phyloP scores from a whole-genome alignment of 768 basidiomycete genomes.

The Lyophyllum atratum region DNA sequence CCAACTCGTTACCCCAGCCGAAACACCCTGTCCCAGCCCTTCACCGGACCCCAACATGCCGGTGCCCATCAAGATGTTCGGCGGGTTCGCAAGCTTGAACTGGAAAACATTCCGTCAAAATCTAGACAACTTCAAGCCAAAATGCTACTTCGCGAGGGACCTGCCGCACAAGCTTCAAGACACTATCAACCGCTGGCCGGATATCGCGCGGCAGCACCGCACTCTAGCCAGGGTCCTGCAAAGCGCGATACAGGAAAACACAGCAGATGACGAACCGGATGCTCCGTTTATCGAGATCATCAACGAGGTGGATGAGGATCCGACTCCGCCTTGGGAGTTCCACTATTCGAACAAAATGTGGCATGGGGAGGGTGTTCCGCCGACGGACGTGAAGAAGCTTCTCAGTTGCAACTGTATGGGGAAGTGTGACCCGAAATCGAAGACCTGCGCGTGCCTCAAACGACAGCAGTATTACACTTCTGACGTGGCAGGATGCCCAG shows the following conservation, averaged over 20 bases:
- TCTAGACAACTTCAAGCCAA: slow-evolving; percentile 32
- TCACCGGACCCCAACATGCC: slow-evolving; percentile 9
- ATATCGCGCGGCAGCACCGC: slow-evolving; percentile 38
- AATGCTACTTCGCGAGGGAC: slow-evolving; percentile 42
- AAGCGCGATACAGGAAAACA: slow-evolving; percentile 65
- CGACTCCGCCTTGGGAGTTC: slow-evolving; percentile 84
- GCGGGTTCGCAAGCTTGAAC: slow-evolving; percentile 37
- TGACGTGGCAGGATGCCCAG: slow-evolving; percentile 31
- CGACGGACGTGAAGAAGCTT: slow-evolving; percentile 58
- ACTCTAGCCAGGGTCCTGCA: slow-evolving; percentile 60
- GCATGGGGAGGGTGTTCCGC: slow-evolving; percentile 67
- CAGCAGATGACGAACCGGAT: slow-evolving; percentile 63
- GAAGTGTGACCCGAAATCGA: slow-evolving; percentile 72
- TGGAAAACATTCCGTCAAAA: slow-evolving; percentile 39
- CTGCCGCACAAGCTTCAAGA: slow-evolving; percentile 70
- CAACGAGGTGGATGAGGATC: slow-evolving; percentile 68
- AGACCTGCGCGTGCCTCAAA: slow-evolving; percentile 68
- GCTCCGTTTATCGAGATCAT: slow-evolving; percentile 69
- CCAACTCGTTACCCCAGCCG: background rate
- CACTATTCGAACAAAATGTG: slow-evolving; percentile 84
- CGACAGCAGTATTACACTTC: slow-evolving; percentile 49
- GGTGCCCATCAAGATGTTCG: slow-evolving; percentile 16
- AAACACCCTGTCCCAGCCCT: slow-evolving; percentile 10
- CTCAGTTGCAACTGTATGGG: slow-evolving; percentile 77
- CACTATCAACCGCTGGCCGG: slow-evolving; percentile 56